A percentile compares a stretch with the other conserved stretches of the same genome.
phyloP scores from a whole-genome alignment of 164 flowering plant species.

The Annona squamosa region DNA sequence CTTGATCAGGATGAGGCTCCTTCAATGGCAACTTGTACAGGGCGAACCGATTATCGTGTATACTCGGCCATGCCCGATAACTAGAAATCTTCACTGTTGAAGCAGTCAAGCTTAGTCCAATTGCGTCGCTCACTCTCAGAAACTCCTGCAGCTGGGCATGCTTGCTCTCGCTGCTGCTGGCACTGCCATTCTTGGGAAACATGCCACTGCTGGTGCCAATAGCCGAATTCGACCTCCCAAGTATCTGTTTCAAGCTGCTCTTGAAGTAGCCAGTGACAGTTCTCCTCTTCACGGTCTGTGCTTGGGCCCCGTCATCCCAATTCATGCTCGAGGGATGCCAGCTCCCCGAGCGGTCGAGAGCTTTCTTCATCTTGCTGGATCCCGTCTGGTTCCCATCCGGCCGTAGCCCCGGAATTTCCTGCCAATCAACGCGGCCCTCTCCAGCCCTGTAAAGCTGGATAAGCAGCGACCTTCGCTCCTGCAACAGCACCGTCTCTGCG shows the following conservation, averaged over 20 bases:
- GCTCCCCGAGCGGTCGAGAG: slow-evolving; percentile 28
- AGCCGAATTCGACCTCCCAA: slow-evolving; percentile 42
- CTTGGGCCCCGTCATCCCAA: slow-evolving; percentile 26
- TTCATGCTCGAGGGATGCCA: slow-evolving; percentile 14
- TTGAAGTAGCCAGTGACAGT: slow-evolving; percentile 45
- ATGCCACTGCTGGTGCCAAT: slow-evolving; percentile 18
- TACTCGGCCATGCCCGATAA: slow-evolving; percentile 87
- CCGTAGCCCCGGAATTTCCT: slow-evolving; percentile 20
- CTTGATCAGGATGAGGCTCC: slow-evolving; percentile 42
- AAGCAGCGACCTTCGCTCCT: slow-evolving; percentile 45
- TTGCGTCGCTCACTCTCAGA: slow-evolving; percentile 50
- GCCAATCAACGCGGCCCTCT: slow-evolving; percentile 23
- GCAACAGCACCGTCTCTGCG: slow-evolving; percentile 34
- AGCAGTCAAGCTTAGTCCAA: slow-evolving; percentile 60
- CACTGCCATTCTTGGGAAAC: slow-evolving; percentile 32
- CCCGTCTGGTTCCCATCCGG: slow-evolving; percentile 37
- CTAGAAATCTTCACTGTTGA: slow-evolving; percentile 50
- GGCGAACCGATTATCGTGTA: slow-evolving; percentile 81
- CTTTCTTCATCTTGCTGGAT: slow-evolving; percentile 39
- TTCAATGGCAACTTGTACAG: slow-evolving; percentile 71
- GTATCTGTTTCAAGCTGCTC: slow-evolving; percentile 46
- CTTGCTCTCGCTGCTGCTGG: slow-evolving; percentile 45
- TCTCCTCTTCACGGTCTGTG: slow-evolving; percentile 33
- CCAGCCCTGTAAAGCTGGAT: slow-evolving; percentile 39
- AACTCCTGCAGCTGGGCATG: slow-evolving; percentile 62